Evolutionary conservation across 352 stramenopile genomes (phyloP).

Genomic region (Sclerospora graminicola): DNA sequence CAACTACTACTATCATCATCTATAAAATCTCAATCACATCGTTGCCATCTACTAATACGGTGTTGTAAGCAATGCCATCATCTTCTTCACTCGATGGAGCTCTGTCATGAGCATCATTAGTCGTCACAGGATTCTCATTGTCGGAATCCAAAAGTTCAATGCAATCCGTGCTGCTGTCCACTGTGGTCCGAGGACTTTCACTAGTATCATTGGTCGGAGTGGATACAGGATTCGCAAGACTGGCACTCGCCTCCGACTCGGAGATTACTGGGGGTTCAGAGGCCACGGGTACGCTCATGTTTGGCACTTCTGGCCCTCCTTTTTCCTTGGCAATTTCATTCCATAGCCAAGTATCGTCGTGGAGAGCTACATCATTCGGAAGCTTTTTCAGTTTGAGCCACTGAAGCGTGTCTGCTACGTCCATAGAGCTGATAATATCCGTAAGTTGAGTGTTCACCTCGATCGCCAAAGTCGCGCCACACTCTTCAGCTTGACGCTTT

Average conservation of each 20-base stretch:
- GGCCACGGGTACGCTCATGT: not conserved
- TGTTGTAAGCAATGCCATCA: no score
- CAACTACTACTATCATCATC: no score
- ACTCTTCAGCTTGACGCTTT: conserved; percentile 44
- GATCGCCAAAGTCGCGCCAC: conserved; percentile 57
- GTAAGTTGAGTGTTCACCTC: conserved; percentile 69
- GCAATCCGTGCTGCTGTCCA: conserved; percentile 32
- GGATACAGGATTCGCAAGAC: conserved; percentile 1
- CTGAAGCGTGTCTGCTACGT: conserved; percentile 37
- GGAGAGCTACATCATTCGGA: conserved; percentile 55
- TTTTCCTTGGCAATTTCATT: conserved; percentile 59
- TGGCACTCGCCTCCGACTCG: conserved; percentile 3
- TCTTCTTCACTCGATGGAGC: no score
- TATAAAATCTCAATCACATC: no score
- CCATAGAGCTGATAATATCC: conserved; percentile 71
- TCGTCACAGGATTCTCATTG: conserved; percentile 19
- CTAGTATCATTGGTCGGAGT: conserved; percentile 2
- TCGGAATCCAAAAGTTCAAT: conserved; percentile 57
- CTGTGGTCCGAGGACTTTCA: conserved; percentile 17
- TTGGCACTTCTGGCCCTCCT: conserved; percentile 14
- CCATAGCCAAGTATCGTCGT: conserved; percentile 57
- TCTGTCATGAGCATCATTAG: not conserved
- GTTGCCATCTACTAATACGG: no score
- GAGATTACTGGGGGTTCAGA: not conserved
- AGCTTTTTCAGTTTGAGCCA: conserved; percentile 67